Conservation (phyloP, 495 filamentous ascomycete genomes). For the Thermochaetoides thermophila region DNA sequence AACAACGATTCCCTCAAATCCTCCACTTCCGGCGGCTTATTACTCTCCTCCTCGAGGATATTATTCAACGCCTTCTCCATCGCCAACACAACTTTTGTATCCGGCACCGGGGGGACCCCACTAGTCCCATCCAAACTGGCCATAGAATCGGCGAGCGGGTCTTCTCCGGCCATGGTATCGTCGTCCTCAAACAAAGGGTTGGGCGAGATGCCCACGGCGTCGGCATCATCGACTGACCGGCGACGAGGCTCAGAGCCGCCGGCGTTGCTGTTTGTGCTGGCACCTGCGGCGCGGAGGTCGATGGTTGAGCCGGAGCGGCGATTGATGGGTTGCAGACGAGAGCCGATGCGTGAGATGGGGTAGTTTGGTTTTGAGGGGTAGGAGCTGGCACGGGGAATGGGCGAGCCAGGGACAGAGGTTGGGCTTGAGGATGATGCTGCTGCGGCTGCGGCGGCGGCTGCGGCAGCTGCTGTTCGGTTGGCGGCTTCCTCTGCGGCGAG, state of each 20-base stretch:
- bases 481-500: constrained; percentile 76
- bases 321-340: constrained; percentile 18
- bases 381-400: constrained; percentile 27
- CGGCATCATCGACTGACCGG: constrained; percentile 31
- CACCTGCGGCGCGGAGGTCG: constrained; percentile 22
- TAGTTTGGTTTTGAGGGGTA: too few relatives aligned
- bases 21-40: constrained; percentile 42
- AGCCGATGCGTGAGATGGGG: constrained; percentile 25
- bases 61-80: constrained; percentile 92
- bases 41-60: constrained; percentile 80
- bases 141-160: constrained; percentile 36
- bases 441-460: constrained; percentile 14
- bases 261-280: constrained; percentile 17
- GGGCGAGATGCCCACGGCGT: too few relatives aligned
- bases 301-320: constrained; percentile 30
- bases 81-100: constrained; percentile 61
- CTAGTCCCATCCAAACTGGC: constrained; percentile 36
- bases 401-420: constrained; percentile 16
- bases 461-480: constrained; percentile 18
- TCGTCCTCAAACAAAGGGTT: constrained; percentile 39
- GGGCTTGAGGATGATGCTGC: too few relatives aligned
- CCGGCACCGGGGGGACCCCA: constrained; percentile 24
- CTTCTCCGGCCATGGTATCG: constrained; percentile 38
- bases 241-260: constrained; percentile 25
- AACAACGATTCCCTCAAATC: constrained; percentile 44